Percentiles rank a stretch among this genome's conserved stretches.
These are phyloP conservation scores for Grosmannia clavigera DNA, from an alignment of 2,329 filamentous ascomycete species.

Conservation along the genomic window DNA sequence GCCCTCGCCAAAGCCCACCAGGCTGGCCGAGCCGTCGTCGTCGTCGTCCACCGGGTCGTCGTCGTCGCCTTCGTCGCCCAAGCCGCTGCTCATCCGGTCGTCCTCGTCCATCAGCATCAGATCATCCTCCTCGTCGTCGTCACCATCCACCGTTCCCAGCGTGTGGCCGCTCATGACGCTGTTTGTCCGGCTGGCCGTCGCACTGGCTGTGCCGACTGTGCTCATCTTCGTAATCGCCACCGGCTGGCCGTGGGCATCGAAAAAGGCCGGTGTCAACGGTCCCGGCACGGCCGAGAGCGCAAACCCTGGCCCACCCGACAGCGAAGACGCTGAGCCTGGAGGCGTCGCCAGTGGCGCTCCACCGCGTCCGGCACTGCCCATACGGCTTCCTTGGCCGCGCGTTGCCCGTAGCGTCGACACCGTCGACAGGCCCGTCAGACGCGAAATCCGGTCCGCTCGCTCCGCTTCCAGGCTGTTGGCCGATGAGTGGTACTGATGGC, in stretches of 20 bases:
- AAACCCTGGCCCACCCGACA: not conserved
- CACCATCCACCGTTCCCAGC: conserved; percentile 17
- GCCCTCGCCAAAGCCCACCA: conserved; percentile 88
- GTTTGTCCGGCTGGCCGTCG: conserved; percentile 49
- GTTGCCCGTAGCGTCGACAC: conserved; percentile 57
- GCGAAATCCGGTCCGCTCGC: conserved; percentile 88
- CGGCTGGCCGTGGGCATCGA: conserved; percentile 62
- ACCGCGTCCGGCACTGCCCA: conserved; percentile 19
- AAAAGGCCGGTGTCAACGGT: conserved; percentile 55
- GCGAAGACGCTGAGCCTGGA: not conserved
- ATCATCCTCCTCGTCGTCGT: conserved; percentile 38
- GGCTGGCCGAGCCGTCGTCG: conserved; percentile 56
- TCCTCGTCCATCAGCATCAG: conserved; percentile 24
- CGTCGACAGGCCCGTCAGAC: conserved; percentile 80
- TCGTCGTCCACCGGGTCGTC: conserved; percentile 56
- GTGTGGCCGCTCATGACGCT: conserved; percentile 7
- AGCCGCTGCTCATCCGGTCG: conserved; percentile 26
- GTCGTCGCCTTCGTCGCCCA: conserved; percentile 58
- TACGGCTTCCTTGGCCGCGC: conserved; percentile 13
- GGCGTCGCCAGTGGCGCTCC: not conserved
- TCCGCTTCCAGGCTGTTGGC: conserved; percentile 76
- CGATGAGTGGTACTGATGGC: conserved; percentile 46
- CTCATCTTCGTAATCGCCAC: conserved; percentile 63
- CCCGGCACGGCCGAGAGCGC: conserved; percentile 4
- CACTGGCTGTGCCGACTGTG: conserved; percentile 83